Evolutionary conservation across 768 basidiomycete genomes (phyloP), one percentile per base, ranked within the genome.

Genomic region (Cubamyces lactineus): DNA sequence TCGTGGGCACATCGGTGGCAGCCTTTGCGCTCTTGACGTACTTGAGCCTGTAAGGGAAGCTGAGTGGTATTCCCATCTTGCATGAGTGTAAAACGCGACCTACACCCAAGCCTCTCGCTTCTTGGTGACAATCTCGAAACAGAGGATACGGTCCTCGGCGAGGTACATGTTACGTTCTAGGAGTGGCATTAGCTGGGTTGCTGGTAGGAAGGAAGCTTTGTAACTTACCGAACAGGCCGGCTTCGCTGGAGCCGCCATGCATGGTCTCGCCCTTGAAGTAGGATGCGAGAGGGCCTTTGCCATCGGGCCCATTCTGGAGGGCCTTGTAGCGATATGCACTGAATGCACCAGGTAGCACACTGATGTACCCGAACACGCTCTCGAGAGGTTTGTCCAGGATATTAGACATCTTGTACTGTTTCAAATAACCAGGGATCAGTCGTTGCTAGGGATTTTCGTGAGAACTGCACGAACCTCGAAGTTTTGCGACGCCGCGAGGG

Each of bases 321-420:
- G 94, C 94, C 66, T 84, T 88, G 80, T 95, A 97, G 60, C 94
- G 83, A 73, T 95, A 94, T 15, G 94, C 93, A 57, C 90, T 92
- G 79, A 96, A 96, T 13, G 94, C 94, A 69, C 94, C 94, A 12
- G 94, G 94, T 53, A 97, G 80, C 49, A 96, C 91, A 66, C 86
- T 89, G 67, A 92, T 92, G 73, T 92, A 92, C 24, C 91, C 91
- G 66, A 91, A 92, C 67, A 92, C 87, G 71, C 89, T 91, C 87
- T 98, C 96, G 53, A 95, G 83, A 0, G 96, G 95, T 74, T 98
- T 98, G 74, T 98, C 96, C 39, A 98, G 85, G 66, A 96, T 92
- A 70, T 97, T 95, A 24, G 93, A 94, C 88, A 92, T 93, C 79
- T 96, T 96, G 79, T 96, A 96, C 86, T 88, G 61, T 43, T 41